These are phyloP conservation scores for Lavandula angustifolia DNA, from an alignment of 257 asterid species.

Conservation along the genomic window DNA sequence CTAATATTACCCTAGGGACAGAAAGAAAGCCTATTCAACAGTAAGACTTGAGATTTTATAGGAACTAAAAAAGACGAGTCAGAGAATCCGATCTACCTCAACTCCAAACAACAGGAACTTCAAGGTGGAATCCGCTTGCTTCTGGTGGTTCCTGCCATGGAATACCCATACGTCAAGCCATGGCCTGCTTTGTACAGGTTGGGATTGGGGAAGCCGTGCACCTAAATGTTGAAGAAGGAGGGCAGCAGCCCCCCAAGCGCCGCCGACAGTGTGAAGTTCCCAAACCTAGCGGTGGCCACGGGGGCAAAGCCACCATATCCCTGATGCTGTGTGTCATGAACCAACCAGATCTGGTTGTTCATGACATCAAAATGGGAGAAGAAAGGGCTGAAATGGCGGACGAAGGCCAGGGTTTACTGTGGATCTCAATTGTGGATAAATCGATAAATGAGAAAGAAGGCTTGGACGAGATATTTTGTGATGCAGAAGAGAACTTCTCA, in stretches of 20 bases:
- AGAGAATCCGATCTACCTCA: slow-evolving; percentile 37
- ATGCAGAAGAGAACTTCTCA: too few relatives aligned
- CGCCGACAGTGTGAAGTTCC: slow-evolving; percentile 45
- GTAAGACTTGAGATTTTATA: too few relatives aligned
- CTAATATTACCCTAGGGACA: too few relatives aligned
- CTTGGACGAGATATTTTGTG: too few relatives aligned
- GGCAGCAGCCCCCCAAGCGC: slow-evolving; percentile 54
- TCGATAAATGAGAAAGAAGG: too few relatives aligned
- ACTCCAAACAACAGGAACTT: slow-evolving; percentile 54
- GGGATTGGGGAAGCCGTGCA: slow-evolving; percentile 47
- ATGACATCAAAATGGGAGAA: too few relatives aligned
- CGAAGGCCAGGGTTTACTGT: too few relatives aligned
- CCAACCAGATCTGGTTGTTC: too few relatives aligned
- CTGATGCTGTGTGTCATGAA: slow-evolving; percentile 27
- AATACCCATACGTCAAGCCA: slow-evolving; percentile 60
- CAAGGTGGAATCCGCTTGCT: slow-evolving; percentile 63
- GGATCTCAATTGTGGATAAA: too few relatives aligned
- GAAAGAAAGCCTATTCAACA: too few relatives aligned
- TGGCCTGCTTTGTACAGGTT: slow-evolving; percentile 56
- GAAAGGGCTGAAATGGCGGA: too few relatives aligned
- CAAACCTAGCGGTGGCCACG: slow-evolving; percentile 46
- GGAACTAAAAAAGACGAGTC: too few relatives aligned
- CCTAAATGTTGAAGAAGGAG: slow-evolving; percentile 49
- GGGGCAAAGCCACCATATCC: slow-evolving; percentile 55
- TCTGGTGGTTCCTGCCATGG: slow-evolving; percentile 62